Base-by-base conservation (phyloP, 1,284 basidiomycete species). In the Ustilago shanxiensis region DNA sequence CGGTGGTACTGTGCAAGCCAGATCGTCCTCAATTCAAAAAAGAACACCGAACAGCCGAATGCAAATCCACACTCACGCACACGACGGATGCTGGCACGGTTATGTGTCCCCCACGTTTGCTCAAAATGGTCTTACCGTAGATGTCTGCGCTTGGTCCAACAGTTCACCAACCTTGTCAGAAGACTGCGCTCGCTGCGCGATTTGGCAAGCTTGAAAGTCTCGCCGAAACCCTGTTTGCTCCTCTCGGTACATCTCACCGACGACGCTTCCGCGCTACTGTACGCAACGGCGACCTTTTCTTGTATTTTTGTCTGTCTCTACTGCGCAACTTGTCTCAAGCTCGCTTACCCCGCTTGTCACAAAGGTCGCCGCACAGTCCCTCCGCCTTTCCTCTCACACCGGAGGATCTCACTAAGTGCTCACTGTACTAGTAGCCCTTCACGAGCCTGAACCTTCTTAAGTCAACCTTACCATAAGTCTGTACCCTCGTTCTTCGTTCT, bases 361-460 rank as follows among this genome's bases (percentile, higher is more conserved):
- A 18, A 20, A 66, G 58, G 49, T 60, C 65, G 60, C 66, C 66
- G 66, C 24, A 68, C 66, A 22, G 39, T 60, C 31, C 33, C 39
- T 51, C 26, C 35, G 28, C 63, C 56, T 20, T 31, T 16, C 3
- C 24, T 33, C 22, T 11, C 16, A 18, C 16, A 13, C 45, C 58
- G 58, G 54, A 44, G 47, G 28, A 57, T 59, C 45, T 64, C 20
- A 41, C 58, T 44, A 51, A 60, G 57, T 33, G 45, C 45, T 50
- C 41, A 28, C 44, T 22, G 35, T n/a, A n/a, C n/a, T n/a, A n/a
- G n/a, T 37, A 45, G n/a, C 54, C 22, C n/a, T 41, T n/a, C 26
- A 55, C 44, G 52, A 35, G 6, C 20, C 20, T 58, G 9, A 47
- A 18, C 53, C 53, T 24, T 67, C 33, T 26, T 55, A 60, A 55